phyloP scores from a whole-genome alignment of 768 basidiomycete genomes.

The Amanita thiersii region DNA sequence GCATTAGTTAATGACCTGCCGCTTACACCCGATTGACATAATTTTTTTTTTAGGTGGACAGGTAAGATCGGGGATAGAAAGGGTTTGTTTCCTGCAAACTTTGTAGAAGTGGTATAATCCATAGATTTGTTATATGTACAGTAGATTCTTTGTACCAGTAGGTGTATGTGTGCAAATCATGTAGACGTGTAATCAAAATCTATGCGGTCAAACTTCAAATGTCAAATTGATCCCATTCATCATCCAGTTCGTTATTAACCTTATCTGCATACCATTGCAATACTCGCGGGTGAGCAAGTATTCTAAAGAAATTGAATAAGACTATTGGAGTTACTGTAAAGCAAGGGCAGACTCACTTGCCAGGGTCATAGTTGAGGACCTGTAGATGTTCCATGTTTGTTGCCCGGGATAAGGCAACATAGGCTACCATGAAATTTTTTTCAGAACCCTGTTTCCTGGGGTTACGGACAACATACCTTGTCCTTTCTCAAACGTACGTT shows the following conservation, averaged over 20 bases:
- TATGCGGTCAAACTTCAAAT: slow-evolving; percentile 18
- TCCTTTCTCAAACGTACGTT: slow-evolving; percentile 71
- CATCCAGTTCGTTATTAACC: slow-evolving; percentile 14
- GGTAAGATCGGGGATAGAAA: slow-evolving; percentile 52
- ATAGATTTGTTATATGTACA: slow-evolving; percentile 7
- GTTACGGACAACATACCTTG: slow-evolving; percentile 40
- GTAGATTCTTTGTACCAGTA: background rate
- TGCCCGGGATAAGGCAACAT: slow-evolving; percentile 69
- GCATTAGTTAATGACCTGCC: slow-evolving; percentile 12
- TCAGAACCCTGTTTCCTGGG: background rate
- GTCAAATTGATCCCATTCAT: slow-evolving; percentile 32
- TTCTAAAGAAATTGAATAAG: slow-evolving; percentile 27
- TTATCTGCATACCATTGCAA: slow-evolving; percentile 42
- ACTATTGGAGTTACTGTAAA: background rate
- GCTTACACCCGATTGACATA: background rate
- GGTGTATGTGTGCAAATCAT: background rate
- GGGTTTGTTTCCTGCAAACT: slow-evolving; percentile 80
- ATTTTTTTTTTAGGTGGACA: slow-evolving; percentile 51
- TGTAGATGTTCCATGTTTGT: slow-evolving; percentile 59
- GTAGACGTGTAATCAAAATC: background rate
- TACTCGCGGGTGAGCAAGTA: slow-evolving; percentile 57
- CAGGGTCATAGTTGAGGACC: slow-evolving; percentile 52
- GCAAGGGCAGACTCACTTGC: slow-evolving; percentile 33
- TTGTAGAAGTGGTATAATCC: slow-evolving; percentile 63
- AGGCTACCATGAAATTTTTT: slow-evolving; percentile 29